phyloP scores from a whole-genome alignment of 1,284 basidiomycete genomes.

The Fomes fomentarius region DNA sequence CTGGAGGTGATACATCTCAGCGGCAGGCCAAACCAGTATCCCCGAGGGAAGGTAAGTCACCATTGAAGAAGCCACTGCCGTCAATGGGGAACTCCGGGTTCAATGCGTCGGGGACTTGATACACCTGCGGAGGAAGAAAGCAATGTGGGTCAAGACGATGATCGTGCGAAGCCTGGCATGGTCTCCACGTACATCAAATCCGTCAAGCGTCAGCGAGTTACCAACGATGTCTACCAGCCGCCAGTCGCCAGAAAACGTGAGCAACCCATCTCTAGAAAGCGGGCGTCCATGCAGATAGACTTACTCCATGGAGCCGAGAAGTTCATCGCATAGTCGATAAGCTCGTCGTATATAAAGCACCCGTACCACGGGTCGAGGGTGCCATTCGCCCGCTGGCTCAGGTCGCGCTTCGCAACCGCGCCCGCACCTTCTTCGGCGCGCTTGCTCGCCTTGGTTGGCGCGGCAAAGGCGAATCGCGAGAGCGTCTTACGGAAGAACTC shows the following conservation, averaged over 20 bases:
- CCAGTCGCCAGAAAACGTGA: neutral
- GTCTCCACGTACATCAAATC: constrained; percentile 30
- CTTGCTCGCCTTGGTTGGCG: constrained; percentile 1
- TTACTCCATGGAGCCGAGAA: constrained; percentile 66
- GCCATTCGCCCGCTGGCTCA: constrained; percentile 31
- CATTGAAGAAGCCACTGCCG: constrained; percentile 55
- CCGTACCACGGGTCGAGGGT: constrained; percentile 40
- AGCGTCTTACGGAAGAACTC: constrained; percentile 7
- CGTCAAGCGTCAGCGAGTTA: constrained; percentile 12
- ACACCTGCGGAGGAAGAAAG: constrained; percentile 23
- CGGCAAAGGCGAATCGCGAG: constrained; percentile 1
- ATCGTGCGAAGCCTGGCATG: too few species aligned
- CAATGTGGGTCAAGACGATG: too few species aligned
- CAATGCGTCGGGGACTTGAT: constrained; percentile 39
- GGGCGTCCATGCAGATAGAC: constrained; percentile 23
- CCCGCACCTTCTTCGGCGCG: neutral
- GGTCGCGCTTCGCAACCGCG: constrained; percentile 27
- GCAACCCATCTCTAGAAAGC: neutral
- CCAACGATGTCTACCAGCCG: constrained; percentile 11
- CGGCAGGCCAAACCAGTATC: too few species aligned
- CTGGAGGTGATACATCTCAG: too few species aligned
- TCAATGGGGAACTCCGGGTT: constrained; percentile 38
- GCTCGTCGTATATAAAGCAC: constrained; percentile 38
- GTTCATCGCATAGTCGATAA: constrained; percentile 41
- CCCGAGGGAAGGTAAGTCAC: too few species aligned